These are phyloP conservation scores for Larix kaempferi DNA, from an alignment of 75 land plant genomes.

Conservation along the genomic window DNA sequence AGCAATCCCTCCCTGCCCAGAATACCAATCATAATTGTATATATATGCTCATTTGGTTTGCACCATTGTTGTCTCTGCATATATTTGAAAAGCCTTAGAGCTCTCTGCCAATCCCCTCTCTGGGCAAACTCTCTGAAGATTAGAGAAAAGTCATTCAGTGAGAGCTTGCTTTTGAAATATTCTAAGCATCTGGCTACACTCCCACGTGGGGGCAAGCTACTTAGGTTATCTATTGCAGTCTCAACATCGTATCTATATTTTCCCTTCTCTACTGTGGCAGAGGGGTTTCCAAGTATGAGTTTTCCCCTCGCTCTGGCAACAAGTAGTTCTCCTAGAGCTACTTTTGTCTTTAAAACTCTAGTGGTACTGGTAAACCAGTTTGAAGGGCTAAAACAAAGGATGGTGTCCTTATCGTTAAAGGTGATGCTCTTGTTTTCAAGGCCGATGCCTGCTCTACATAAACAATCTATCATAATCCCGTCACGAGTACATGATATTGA, in stretches of 20 bases:
- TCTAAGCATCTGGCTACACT: conserved; percentile 92
- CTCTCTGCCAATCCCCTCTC: conserved; percentile 94
- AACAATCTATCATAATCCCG: too few species aligned
- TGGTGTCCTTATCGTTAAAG: too few species aligned
- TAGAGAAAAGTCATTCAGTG: conserved; percentile 80
- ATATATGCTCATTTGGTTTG: conserved; percentile 92
- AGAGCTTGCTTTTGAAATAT: conserved; percentile 57
- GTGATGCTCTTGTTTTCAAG: too few species aligned
- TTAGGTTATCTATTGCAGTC: conserved; percentile 68
- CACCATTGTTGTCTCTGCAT: conserved; percentile 98
- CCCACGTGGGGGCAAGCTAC: conserved; percentile 84
- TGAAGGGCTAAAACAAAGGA: too few species aligned
- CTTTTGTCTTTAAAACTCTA: too few species aligned
- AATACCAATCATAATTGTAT: conserved; percentile 78
- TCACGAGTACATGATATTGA: too few species aligned
- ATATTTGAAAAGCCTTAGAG: conserved; percentile 87
- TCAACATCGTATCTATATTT: conserved; percentile 91
- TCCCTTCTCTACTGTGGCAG: conserved; percentile 46
- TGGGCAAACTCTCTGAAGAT: conserved; percentile 88
- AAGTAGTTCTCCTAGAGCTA: too few species aligned
- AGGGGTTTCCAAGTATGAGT: too few species aligned
- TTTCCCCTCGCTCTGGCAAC: too few species aligned
- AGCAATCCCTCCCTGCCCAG: conserved; percentile 85
- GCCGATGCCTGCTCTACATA: too few species aligned
- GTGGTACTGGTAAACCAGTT: too few species aligned